Percentiles rank a stretch among this genome's conserved stretches.
These are phyloP conservation scores for Claviceps sorghi DNA, from an alignment of 2,329 filamentous ascomycete species.

Conservation along the genomic window DNA sequence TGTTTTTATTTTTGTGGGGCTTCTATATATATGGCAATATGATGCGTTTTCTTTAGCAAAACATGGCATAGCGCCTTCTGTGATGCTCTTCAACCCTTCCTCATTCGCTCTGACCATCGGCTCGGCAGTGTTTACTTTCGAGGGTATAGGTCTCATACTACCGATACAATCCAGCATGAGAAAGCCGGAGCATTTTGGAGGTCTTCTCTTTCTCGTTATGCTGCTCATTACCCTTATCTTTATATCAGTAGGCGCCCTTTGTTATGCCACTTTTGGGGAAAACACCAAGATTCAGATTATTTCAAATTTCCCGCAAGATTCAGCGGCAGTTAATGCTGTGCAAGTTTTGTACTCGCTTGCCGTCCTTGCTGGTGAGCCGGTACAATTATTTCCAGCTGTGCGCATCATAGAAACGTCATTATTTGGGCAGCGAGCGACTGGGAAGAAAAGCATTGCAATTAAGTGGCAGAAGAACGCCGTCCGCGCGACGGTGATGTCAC, in stretches of 20 bases:
- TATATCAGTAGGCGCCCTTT: constrained; percentile 56
- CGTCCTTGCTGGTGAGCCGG: constrained; percentile 57
- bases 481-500: constrained; percentile 37
- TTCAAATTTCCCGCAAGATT: constrained; percentile 58
- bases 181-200: constrained; percentile 50
- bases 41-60: constrained; percentile 43
- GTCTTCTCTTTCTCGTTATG: constrained; percentile 55
- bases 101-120: constrained; percentile 58
- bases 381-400: constrained; percentile 60
- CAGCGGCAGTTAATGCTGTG: constrained; percentile 58
- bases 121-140: constrained; percentile 63
- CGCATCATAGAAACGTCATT: constrained; percentile 55
- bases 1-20: constrained; percentile 54
- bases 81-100: constrained; percentile 55
- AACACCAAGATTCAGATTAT: constrained; percentile 60
- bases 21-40: constrained; percentile 61
- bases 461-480: constrained; percentile 69
- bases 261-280: constrained; percentile 59
- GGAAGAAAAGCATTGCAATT: constrained; percentile 47
- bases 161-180: constrained; percentile 66
- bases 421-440: constrained; percentile 49
- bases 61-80: constrained; percentile 42
- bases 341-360: constrained; percentile 62
- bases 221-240: constrained; percentile 58
- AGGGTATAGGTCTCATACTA: constrained; percentile 62